Evolutionary conservation across 441 rosid genomes (phyloP).

Genomic region (Mallotus repandus): DNA sequence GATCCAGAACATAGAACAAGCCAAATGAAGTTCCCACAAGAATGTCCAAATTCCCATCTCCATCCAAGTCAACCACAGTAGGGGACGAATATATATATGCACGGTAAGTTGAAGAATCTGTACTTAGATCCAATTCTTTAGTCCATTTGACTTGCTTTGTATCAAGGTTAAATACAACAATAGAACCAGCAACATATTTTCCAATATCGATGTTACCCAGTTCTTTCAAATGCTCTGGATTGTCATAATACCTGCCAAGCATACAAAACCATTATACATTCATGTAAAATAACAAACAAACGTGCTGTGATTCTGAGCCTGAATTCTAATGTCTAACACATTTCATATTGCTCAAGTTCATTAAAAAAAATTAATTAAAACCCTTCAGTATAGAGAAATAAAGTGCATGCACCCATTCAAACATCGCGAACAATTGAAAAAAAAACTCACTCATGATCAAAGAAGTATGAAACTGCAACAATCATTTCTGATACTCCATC

Average conservation of each 20-base stretch:
- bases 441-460: conserved; percentile 87
- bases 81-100: conserved; percentile 96
- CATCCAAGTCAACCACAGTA: conserved; percentile 96
- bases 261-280: conserved; percentile 1
- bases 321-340: conserved; percentile 7
- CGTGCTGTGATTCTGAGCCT: neutral
- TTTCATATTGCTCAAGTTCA: conserved; percentile 7
- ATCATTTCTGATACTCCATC: conserved; percentile 97
- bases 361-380: neutral
- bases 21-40: conserved; percentile 98
- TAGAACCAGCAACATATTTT: conserved; percentile 83
- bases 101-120: conserved; percentile 61
- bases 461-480: conserved; percentile 93
- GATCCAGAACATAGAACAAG: conserved; percentile 93
- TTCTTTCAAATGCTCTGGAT: conserved; percentile 83
- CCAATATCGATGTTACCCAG: conserved; percentile 83
- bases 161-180: conserved; percentile 92
- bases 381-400: neutral
- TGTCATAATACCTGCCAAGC: conserved; percentile 83
- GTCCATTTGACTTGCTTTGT: conserved; percentile 98
- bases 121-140: conserved; percentile 79
- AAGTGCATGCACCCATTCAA: neutral
- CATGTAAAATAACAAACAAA: neutral
- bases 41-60: conserved; percentile 97
- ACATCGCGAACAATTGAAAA: conserved; percentile 19